phyloP scores from a whole-genome alignment of 495 filamentous ascomycete genomes.

The Durotheca rogersii region DNA sequence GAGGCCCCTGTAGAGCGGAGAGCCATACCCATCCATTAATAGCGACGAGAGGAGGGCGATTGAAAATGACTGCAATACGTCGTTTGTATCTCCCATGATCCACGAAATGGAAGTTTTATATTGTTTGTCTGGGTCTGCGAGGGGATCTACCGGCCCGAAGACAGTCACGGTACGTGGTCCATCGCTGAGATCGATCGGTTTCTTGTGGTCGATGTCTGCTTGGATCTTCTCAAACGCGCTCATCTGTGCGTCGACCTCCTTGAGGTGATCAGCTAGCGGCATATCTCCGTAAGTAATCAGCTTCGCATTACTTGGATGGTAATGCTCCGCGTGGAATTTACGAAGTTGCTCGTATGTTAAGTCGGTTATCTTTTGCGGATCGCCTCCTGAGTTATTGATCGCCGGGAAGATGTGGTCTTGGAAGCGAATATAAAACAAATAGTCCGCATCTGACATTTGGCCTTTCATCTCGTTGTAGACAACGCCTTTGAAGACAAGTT shows the following conservation, averaged over 20 bases:
- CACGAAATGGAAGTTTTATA: slow-evolving; percentile 92
- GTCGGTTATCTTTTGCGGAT: slow-evolving; percentile 93
- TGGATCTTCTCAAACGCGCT: slow-evolving; percentile 66
- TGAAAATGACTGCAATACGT: slow-evolving; percentile 85
- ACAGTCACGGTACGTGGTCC: slow-evolving; percentile 69
- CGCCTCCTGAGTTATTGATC: slow-evolving; percentile 93
- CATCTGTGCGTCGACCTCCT: slow-evolving; percentile 71
- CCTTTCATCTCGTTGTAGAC: slow-evolving; percentile 99
- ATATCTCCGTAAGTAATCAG: slow-evolving; percentile 94
- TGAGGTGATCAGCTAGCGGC: slow-evolving; percentile 75
- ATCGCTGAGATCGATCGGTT: slow-evolving; percentile 67
- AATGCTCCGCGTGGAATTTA: slow-evolving; percentile 84
- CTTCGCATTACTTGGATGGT: slow-evolving; percentile 95
- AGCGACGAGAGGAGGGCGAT: slow-evolving; percentile 76
- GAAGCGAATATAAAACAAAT: slow-evolving; percentile 91
- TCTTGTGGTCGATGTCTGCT: slow-evolving; percentile 70
- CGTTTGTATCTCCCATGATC: slow-evolving; percentile 77
- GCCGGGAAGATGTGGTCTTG: slow-evolving; percentile 91
- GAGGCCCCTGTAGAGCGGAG: slow-evolving; percentile 85
- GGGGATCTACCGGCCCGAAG: slow-evolving; percentile 81
- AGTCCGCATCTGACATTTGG: slow-evolving; percentile 95
- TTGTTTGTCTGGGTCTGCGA: slow-evolving; percentile 81
- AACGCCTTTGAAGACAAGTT: slow-evolving; percentile 93
- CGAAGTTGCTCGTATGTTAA: slow-evolving; percentile 83
- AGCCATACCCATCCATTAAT: slow-evolving; percentile 90